phyloP scores from a whole-genome alignment of 805 yeast species.

The Zygosaccharomyces bailii region DNA sequence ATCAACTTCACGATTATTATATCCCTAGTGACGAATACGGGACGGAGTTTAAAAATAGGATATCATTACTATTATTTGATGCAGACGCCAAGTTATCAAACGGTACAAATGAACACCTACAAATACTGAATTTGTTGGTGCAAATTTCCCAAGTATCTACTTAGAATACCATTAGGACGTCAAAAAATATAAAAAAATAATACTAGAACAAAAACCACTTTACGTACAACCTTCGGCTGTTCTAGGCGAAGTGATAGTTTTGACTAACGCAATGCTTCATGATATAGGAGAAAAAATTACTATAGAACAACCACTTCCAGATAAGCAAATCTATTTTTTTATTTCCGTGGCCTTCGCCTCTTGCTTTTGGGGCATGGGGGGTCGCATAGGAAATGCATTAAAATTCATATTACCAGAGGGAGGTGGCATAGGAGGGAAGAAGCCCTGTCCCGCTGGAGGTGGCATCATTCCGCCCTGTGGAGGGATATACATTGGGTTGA shows the following conservation, averaged over 20 bases:
- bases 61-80: slow-evolving; percentile 64
- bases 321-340: slow-evolving; percentile 11
- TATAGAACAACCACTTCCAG: slow-evolving; percentile 7
- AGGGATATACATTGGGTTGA: slow-evolving; percentile 21
- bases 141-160: slow-evolving; percentile 42
- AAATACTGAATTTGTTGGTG: slow-evolving; percentile 61
- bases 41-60: slow-evolving; percentile 56
- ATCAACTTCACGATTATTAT: slow-evolving; percentile 67
- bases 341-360: slow-evolving; percentile 4
- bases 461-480: slow-evolving; percentile 27
- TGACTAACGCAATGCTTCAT: slow-evolving; percentile 1
- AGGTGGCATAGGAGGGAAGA: slow-evolving; percentile 24
- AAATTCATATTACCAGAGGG: slow-evolving; percentile 13
- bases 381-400: slow-evolving; percentile 13
- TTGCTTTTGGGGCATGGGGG: slow-evolving; percentile 8
- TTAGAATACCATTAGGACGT: not conserved
- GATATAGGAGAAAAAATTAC: slow-evolving; percentile 3
- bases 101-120: slow-evolving; percentile 89
- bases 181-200: not conserved
- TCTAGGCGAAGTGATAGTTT: not conserved
- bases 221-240: not conserved
- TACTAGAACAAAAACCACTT: no score
- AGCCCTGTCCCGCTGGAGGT: slow-evolving; percentile 20
- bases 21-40: slow-evolving; percentile 51
- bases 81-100: slow-evolving; percentile 71